Base-by-base conservation (phyloP, 2,329 filamentous ascomycete species). In the Fusarium sp. region DNA sequence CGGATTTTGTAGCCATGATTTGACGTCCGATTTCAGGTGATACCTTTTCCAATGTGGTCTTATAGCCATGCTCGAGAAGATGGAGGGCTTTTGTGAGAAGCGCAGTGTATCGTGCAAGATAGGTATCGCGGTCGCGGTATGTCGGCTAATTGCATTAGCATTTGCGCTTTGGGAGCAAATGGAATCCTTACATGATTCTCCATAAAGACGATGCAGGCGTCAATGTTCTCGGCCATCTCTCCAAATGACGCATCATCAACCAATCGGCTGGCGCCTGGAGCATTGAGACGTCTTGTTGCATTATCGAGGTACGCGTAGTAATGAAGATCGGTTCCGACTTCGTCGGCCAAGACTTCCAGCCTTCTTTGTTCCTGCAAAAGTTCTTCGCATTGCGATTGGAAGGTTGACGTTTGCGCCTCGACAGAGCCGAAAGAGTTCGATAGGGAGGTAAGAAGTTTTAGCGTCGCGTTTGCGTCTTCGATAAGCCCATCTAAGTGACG, bases 271-370 rank as follows among this genome's bases (percentile, higher is more conserved):
- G 95, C 95, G 2, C 95, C 94, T 0, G 96, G 95, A 1, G 95
- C 95, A 84, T 98, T 98, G 64, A 99, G 89, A 18, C 94, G 89
- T 61, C 95, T 89, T 1, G 94, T 97, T 67, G 95, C 94, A 50
- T 92, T 94, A 72, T 99, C 96, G 10, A 99, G 87, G 79, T 97
- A 98, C 25, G 93, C 90, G 81, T 99, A 99, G 82, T 97, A 98
- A 78, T 95, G 91, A n/a, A 98, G 85, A 75, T 98, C 97, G 29
- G 93, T 93, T 31, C 93, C 92, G 62, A 99, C 92, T 65, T 94
- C 92, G 73, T 97, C 90, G 5, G 94, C 94, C 45, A 99, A 87
- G 72, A 87, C 88, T 69, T 93, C 91, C 44, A 98, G 87, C 29
- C 93, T 90, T 75, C 88, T 90, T 82, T 98, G 94, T 76, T 97